Evolutionary conservation across 1,139 yeast genomes (phyloP).

Genomic region (Yamadazyma mexicana): DNA sequence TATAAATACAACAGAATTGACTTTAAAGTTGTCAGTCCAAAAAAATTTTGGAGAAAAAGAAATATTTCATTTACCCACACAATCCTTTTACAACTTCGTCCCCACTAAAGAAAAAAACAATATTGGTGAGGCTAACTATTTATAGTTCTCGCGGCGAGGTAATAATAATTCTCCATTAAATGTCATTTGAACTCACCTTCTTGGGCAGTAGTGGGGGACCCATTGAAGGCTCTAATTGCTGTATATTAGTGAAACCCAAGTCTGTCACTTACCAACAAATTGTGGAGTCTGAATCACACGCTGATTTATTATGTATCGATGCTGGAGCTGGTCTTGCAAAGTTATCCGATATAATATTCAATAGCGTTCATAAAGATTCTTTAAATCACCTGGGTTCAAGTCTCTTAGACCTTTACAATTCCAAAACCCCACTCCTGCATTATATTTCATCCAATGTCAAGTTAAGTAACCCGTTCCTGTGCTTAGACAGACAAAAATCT

Average conservation of each 20-base stretch:
- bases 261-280: constrained; percentile 37
- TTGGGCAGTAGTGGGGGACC: constrained; percentile 85
- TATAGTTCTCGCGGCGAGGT: constrained; percentile 1
- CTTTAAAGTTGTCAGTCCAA: no score
- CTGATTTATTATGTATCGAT: constrained; percentile 62
- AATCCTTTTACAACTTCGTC: background rate
- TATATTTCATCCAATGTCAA: constrained; percentile 16
- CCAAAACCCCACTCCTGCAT: constrained; percentile 19
- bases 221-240: constrained; percentile 63
- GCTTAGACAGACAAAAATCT: constrained; percentile 12
- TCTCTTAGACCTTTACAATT: constrained; percentile 26
- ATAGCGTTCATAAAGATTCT: constrained; percentile 16
- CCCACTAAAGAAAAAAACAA: no score
- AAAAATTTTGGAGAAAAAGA: no score
- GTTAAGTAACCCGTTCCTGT: constrained; percentile 29
- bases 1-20: no score
- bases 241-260: constrained; percentile 63
- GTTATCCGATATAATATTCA: constrained; percentile 50
- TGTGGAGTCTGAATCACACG: constrained; percentile 23
- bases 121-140: constrained; percentile 1
- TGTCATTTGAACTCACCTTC: constrained; percentile 46
- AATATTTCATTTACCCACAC: background rate
- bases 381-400: constrained; percentile 9
- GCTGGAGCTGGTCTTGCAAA: constrained; percentile 75
- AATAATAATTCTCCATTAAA: constrained; percentile 3